phyloP scores from a whole-genome alignment of 2,329 filamentous ascomycete genomes.

The Fusarium miscanthi region DNA sequence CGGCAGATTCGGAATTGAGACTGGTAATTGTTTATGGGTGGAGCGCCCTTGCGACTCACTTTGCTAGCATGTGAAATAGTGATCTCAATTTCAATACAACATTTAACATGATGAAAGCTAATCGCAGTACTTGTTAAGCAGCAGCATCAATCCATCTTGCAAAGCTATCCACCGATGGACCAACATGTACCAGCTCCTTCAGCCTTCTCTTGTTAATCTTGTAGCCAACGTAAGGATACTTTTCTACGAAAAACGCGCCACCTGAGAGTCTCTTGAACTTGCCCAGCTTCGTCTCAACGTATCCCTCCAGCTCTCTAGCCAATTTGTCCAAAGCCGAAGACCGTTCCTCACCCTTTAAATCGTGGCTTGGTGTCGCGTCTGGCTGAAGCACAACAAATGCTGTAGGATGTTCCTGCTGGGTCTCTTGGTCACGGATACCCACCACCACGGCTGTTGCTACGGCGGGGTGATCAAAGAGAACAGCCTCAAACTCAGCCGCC shows the following conservation, averaged over 20 bases:
- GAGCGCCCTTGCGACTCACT: neutral
- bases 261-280: neutral
- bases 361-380: neutral
- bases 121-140: neutral
- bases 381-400: neutral
- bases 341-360: neutral
- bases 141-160: neutral
- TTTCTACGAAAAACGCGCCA: neutral
- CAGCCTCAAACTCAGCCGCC: neutral
- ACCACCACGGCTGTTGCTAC: neutral
- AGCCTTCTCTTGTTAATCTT: neutral
- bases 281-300: neutral
- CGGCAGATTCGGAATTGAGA: neutral
- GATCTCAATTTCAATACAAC: neutral
- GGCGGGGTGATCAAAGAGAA: neutral
- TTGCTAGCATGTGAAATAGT: neutral
- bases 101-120: neutral
- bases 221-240: neutral
- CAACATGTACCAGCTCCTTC: neutral
- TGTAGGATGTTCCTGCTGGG: neutral
- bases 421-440: neutral
- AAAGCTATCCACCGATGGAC: fast-evolving
- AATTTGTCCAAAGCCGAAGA: neutral
- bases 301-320: neutral
- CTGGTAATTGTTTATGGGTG: fast-evolving